Base-by-base conservation (phyloP, 805 yeast species). In the Monosporozyma unispora region DNA sequence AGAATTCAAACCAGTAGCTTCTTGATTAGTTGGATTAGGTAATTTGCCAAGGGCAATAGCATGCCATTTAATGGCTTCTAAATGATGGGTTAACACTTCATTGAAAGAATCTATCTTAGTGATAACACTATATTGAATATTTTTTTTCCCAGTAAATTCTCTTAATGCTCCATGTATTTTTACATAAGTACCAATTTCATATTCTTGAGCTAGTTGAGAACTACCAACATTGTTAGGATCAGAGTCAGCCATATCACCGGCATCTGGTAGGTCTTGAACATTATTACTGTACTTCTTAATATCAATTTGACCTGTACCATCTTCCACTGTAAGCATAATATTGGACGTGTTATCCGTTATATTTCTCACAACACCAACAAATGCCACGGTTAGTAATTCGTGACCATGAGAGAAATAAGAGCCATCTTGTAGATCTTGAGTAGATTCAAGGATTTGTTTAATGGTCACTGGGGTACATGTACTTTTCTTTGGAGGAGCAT, bases 321-420 rank as follows among this genome's bases (percentile, higher is more conserved):
- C 95, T 59, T 85, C 93, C n/a, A 85, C 60, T 18, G 81, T 79
- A 43, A 83, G 62, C 19, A 69, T 67, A 27, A 82, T 67, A 41
- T 80, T 78, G 7, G 82, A 71, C 1, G 84, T 75, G 51, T 75
- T 76, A 51, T 80, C 80, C 2, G 74, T 73, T 14, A 83, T 77
- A 51, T 78, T 79, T 60, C 91, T 74, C n/a, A 85, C 70, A 19
- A 84, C 79, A 0, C 89, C 95, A 7, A 82, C 78, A 57, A 84
- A 76, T 23, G 81, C 74, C 11, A 85, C 83, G 61, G 79, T 75
- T 56, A 76, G 78, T 47, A 85, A 66, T 49, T 81, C 83, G 39
- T 83, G 76, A 43, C 79, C 80, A 57, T 80, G 74, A 31, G 80
- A 67, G 27, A 68, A 71, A 62, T 76, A 85, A 5, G 82, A 84